phyloP scores from a whole-genome alignment of 345 rosid genomes.

The Schrenkiella parvula region DNA sequence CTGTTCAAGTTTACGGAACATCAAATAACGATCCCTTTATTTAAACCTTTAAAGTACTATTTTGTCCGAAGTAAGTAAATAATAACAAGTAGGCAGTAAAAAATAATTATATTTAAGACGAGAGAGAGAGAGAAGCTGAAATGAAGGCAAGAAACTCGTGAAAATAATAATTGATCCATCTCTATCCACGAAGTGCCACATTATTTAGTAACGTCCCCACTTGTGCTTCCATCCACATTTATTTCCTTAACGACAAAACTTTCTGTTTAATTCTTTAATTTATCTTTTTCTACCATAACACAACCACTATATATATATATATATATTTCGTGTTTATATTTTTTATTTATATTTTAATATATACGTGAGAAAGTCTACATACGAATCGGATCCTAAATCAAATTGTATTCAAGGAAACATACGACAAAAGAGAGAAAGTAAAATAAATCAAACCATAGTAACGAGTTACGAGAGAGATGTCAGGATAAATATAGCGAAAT shows the following conservation, averaged over 20 bases:
- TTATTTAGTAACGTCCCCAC: constrained; percentile 21
- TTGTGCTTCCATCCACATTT: constrained; percentile 25
- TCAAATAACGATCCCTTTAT: not conserved
- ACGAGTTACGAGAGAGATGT: not conserved
- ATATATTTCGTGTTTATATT: no score
- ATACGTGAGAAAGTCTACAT: no score
- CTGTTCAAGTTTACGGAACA: not conserved
- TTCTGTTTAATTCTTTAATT: constrained; percentile 6
- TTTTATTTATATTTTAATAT: no score
- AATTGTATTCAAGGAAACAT: not conserved
- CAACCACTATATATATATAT: not conserved
- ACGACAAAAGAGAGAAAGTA: not conserved
- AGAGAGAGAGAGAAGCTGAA: constrained; percentile 2
- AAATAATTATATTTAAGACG: not conserved
- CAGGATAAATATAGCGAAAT: not conserved
- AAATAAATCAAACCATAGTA: not conserved
- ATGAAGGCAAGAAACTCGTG: constrained; percentile 25
- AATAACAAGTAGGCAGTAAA: not conserved
- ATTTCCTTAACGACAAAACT: constrained; percentile 33
- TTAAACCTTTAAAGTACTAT: constrained; percentile 2
- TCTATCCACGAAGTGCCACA: constrained; percentile 30
- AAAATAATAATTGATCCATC: constrained; percentile 29
- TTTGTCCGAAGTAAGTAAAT: constrained; percentile 18
- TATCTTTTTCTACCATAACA: not conserved
- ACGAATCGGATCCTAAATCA: not conserved